Conservation (phyloP, 2,329 filamentous ascomycete species). For the Fusarium irregulare region DNA sequence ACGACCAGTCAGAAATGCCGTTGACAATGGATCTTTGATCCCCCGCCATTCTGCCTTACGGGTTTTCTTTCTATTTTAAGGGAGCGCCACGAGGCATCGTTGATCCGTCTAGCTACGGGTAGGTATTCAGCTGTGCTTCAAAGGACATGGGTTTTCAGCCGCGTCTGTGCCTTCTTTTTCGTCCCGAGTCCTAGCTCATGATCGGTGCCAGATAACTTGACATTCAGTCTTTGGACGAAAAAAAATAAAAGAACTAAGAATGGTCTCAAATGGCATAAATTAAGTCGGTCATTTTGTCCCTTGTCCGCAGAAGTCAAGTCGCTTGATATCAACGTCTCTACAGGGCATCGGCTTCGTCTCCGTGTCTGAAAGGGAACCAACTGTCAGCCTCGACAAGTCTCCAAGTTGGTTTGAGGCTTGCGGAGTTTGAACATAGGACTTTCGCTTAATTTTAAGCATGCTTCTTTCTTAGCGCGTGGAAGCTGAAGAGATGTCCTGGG, state of each 20-base stretch:
- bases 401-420: not conserved
- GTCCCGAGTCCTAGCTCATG: not conserved
- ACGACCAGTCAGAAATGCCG: conserved; percentile 1
- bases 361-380: not conserved
- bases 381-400: not conserved
- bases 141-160: not conserved
- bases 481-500: not conserved
- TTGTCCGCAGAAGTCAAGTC: not conserved
- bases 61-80: conserved; percentile 29
- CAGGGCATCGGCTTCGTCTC: not conserved
- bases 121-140: not conserved
- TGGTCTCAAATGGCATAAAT: too few relatives aligned
- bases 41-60: conserved; percentile 8
- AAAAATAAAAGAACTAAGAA: not conserved
- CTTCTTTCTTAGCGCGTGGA: not conserved
- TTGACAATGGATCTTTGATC: not conserved
- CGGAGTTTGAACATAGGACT: not conserved
- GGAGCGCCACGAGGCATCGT: conserved; percentile 4
- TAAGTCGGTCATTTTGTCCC: not conserved
- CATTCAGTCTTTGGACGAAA: not conserved
- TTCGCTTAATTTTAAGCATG: not conserved
- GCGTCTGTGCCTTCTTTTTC: not conserved
- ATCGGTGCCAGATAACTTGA: not conserved
- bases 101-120: not conserved
- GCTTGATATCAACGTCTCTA: not conserved